These are phyloP conservation scores for Fusarium odoratissimum DNA, from an alignment of 2,329 filamentous ascomycete species.

Conservation along the genomic window DNA sequence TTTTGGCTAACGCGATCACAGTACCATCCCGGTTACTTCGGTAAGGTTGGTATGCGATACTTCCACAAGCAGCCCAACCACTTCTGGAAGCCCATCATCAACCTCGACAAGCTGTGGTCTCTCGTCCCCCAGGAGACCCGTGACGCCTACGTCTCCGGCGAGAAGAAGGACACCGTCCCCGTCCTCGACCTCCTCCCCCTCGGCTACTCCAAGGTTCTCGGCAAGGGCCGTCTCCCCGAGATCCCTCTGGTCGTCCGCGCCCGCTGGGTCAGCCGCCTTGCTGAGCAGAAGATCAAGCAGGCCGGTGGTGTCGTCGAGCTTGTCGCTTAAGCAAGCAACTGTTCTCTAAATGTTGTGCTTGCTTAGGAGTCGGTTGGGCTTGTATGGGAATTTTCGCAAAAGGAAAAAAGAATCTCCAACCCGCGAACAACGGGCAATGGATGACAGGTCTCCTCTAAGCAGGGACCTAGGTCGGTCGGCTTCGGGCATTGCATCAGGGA, in stretches of 20 bases:
- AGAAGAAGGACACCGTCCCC: constrained; percentile 89
- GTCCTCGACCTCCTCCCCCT: constrained; percentile 97
- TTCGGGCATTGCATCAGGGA: constrained; percentile 58
- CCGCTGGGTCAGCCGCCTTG: constrained; percentile 93
- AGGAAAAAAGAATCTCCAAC: constrained; percentile 46
- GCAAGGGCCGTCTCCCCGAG: constrained; percentile 95
- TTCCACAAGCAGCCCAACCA: constrained; percentile 97
- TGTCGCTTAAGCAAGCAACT: constrained; percentile 73
- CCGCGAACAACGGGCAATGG: constrained; percentile 33
- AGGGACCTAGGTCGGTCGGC: constrained; percentile 52
- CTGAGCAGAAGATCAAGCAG: constrained; percentile 99
- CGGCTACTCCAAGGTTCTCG: constrained; percentile 98
- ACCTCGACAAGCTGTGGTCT: constrained; percentile 99
- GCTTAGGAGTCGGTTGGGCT: constrained; percentile 47
- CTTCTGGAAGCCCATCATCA: constrained; percentile 99
- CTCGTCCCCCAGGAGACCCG: constrained; percentile 94
- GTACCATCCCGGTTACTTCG: constrained; percentile 99
- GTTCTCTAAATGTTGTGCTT: constrained; percentile 34
- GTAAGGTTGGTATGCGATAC: constrained; percentile 94
- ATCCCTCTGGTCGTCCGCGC: constrained; percentile 95
- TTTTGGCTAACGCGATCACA: constrained; percentile 57
- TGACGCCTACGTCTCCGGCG: constrained; percentile 86
- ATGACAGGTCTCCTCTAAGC: constrained; percentile 41
- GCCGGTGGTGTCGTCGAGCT: constrained; percentile 96
- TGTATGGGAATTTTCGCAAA: constrained; percentile 45